These are phyloP conservation scores for Alnus rubra DNA, from an alignment of 306 rosid species.

Conservation along the genomic window DNA sequence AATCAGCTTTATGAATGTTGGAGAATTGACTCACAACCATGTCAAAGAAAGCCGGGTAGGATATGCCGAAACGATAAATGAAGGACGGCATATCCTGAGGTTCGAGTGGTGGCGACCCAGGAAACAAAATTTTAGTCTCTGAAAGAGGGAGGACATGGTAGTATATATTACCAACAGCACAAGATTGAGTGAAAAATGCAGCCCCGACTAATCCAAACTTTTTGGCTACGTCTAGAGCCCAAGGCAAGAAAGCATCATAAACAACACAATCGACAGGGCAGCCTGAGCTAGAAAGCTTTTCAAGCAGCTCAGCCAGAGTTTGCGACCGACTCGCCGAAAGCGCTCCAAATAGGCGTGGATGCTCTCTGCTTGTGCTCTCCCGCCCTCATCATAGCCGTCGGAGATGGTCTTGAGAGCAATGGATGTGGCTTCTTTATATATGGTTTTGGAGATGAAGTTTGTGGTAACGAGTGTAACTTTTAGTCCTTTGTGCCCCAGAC, in stretches of 20 bases:
- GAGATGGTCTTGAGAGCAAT: constrained; percentile 50
- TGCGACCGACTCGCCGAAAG: constrained; percentile 35
- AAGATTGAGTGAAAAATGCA: constrained; percentile 57
- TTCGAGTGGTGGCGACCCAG: constrained; percentile 49
- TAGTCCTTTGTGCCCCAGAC: constrained; percentile 34
- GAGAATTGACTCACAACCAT: constrained; percentile 52
- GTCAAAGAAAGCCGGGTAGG: constrained; percentile 51
- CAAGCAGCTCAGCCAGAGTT: constrained; percentile 43
- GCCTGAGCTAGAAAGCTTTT: constrained; percentile 24
- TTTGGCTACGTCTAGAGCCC: constrained; percentile 59
- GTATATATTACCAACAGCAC: constrained; percentile 44
- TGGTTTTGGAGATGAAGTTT: constrained; percentile 46
- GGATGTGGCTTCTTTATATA: constrained; percentile 23
- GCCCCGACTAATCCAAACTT: constrained; percentile 41
- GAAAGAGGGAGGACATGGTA: constrained; percentile 38
- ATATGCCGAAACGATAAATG: constrained; percentile 20
- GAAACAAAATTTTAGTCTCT: constrained; percentile 28
- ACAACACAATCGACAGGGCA: constrained; percentile 45
- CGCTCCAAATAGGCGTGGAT: constrained; percentile 39
- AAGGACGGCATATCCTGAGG: constrained; percentile 55
- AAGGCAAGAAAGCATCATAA: constrained; percentile 50
- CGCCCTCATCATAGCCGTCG: constrained; percentile 65
- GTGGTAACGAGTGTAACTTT: constrained; percentile 51
- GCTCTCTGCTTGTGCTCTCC: constrained; percentile 36
- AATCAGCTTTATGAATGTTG: constrained; percentile 49